phyloP scores from a whole-genome alignment of 805 yeast genomes.

The Zygosaccharomyces lentus region DNA sequence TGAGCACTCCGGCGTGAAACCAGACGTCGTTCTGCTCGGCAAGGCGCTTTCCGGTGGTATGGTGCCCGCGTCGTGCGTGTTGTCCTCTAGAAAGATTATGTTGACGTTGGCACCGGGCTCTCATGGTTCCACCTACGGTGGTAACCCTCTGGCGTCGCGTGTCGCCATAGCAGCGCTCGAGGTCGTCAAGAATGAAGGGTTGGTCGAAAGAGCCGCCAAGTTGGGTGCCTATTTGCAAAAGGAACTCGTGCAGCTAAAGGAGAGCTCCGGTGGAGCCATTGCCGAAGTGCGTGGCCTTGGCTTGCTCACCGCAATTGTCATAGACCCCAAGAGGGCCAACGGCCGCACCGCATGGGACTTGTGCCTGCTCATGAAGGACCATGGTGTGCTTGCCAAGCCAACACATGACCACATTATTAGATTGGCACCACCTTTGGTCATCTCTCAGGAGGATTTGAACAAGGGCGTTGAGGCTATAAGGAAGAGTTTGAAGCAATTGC shows the following conservation, averaged over 20 bases:
- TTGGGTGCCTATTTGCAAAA: slow-evolving; percentile 67
- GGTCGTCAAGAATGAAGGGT: slow-evolving; percentile 81
- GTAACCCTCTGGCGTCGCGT: slow-evolving; percentile 90
- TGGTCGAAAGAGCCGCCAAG: slow-evolving; percentile 69
- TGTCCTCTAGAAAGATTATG: slow-evolving; percentile 89
- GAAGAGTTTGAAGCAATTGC: slow-evolving; percentile 11
- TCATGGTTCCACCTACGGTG: slow-evolving; percentile 97
- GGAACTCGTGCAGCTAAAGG: slow-evolving; percentile 51
- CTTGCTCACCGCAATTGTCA: slow-evolving; percentile 83
- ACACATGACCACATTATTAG: slow-evolving; percentile 95
- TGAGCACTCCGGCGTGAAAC: slow-evolving; percentile 81
- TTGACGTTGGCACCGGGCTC: slow-evolving; percentile 87
- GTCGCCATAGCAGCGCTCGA: slow-evolving; percentile 91
- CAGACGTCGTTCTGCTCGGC: slow-evolving; percentile 85
- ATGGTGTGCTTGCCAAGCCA: slow-evolving; percentile 92
- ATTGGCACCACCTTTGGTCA: slow-evolving; percentile 93
- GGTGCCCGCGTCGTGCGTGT: slow-evolving; percentile 84
- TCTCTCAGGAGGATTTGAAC: slow-evolving; percentile 77
- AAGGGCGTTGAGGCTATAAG: slow-evolving; percentile 73
- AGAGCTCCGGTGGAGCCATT: slow-evolving; percentile 51
- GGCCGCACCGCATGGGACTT: slow-evolving; percentile 96
- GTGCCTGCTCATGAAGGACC: slow-evolving; percentile 80
- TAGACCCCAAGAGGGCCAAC: slow-evolving; percentile 75
- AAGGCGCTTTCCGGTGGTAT: slow-evolving; percentile 97
- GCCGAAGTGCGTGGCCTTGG: slow-evolving; percentile 78